Base-by-base conservation (phyloP, 495 filamentous ascomycete genomes). In the Talaromyces thailandensis region DNA sequence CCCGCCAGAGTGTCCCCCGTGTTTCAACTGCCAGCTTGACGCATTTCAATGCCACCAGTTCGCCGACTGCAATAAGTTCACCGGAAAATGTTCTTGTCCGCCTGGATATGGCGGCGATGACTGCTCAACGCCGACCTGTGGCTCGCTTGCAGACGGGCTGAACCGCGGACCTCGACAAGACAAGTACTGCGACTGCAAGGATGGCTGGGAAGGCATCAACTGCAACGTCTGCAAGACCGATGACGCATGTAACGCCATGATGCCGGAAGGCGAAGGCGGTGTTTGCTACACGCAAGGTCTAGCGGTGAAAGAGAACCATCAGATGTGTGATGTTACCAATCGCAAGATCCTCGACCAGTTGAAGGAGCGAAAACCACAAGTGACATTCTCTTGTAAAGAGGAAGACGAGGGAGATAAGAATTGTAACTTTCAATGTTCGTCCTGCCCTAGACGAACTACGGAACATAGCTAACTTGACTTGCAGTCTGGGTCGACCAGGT, bases 251-350 rank as follows among this genome's bases (percentile, higher is more conserved):
- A 80, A 91, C 73, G 83, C 88, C 7, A 75, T 98, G 74, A 94
- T 93, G 84, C 90, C 92, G 2, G 82, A 82, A 1, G 71, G 79
- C n/a, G 79, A 88, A 45, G 91, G 84, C 48, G 93, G 91, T 29
- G 90, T 95, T 24, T 98, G 94, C 77, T 96, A 96, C 67, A 89
- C 88, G 65, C 86, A 93, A 65, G 93, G 92, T 43, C 83, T 96
- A 63, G 88, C 94, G 5, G 86, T 96, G 29, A 90, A 96, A 66
- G 84, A 96, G 71, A 98, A 98, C 72, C 92, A 90, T 72, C 95
- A 98, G 78, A 93, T 96, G 84, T 98, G 94, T 72, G 90, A 95
- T 78, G 93, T 98, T 65, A 98, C 93, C 51, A 98, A 98, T 76
- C 75, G 79, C 64, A 94, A 95, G 75, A 98, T 98, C 69, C 73